phyloP scores from a whole-genome alignment of 78 protist species.

The Dictyostelium purpureum region DNA sequence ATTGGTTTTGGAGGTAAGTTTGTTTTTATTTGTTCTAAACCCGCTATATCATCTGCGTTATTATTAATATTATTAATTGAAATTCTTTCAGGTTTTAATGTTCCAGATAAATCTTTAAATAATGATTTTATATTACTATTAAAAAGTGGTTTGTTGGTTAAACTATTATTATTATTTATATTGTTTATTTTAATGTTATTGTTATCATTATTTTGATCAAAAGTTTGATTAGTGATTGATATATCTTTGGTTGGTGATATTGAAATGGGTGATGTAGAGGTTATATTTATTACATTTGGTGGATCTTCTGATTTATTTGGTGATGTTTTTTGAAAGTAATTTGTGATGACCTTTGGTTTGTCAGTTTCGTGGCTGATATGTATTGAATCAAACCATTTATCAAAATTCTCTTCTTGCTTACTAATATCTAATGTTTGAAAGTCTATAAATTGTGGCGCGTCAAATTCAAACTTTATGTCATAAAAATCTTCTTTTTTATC shows the following conservation, averaged over 20 bases:
- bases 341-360: neutral
- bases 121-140: neutral
- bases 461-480: neutral
- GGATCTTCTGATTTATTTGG: no score
- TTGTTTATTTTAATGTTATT: neutral
- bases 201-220: neutral
- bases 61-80: neutral
- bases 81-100: conserved; percentile 2
- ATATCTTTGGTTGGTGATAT: neutral
- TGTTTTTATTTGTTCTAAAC: neutral
- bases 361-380: neutral
- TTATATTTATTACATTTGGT: neutral
- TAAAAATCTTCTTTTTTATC: neutral
- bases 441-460: neutral
- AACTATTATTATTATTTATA: neutral
- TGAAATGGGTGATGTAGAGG: neutral
- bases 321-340: neutral
- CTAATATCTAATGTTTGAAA: neutral
- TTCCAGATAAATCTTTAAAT: neutral
- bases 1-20: neutral
- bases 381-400: neutral
- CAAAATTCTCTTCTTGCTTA: neutral
- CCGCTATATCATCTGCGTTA: neutral
- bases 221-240: neutral
- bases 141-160: no score